phyloP scores from a whole-genome alignment of 2,329 filamentous ascomycete genomes.

The Pochonia chlamydosporia region DNA sequence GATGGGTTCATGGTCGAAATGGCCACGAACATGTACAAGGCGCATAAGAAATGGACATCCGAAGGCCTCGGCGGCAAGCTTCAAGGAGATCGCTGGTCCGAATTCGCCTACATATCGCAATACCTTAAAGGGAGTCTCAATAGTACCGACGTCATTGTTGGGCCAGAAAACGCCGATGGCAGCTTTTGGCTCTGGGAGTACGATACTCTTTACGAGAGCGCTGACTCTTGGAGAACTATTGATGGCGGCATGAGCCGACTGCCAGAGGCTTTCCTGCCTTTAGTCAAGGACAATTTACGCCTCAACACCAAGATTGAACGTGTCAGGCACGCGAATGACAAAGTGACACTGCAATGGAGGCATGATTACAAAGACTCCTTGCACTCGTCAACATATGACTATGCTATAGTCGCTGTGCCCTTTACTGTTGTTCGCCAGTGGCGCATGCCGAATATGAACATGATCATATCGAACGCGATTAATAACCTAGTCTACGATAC shows the following conservation, averaged over 20 bases:
- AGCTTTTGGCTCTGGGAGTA: slow-evolving; percentile 40
- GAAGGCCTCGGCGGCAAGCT: slow-evolving; percentile 31
- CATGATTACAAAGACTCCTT: slow-evolving; percentile 32
- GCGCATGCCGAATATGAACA: slow-evolving; percentile 43
- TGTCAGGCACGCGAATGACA: slow-evolving; percentile 45
- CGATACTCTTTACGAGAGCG: slow-evolving; percentile 5
- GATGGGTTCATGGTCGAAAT: slow-evolving; percentile 29
- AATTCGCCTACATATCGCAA: slow-evolving; percentile 57
- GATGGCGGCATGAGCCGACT: slow-evolving; percentile 9
- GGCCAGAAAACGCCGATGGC: slow-evolving; percentile 28
- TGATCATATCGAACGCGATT: slow-evolving; percentile 42
- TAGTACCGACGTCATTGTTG: slow-evolving; percentile 39
- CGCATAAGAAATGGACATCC: slow-evolving; percentile 31
- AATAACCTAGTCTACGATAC: slow-evolving; percentile 35
- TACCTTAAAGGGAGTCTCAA: slow-evolving; percentile 48
- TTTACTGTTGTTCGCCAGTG: slow-evolving; percentile 60
- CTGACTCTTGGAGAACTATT: slow-evolving; percentile 18
- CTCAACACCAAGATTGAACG: slow-evolving; percentile 53
- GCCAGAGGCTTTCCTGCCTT: slow-evolving; percentile 56
- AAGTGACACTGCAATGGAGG: slow-evolving; percentile 55
- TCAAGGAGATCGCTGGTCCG: slow-evolving; percentile 59
- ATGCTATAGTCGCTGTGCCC: slow-evolving; percentile 57
- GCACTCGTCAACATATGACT: slow-evolving; percentile 53
- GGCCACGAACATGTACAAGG: slow-evolving; percentile 37
- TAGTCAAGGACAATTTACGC: slow-evolving; percentile 50